phyloP scores from a whole-genome alignment of 1,284 basidiomycete species.

The Ustilago lituana region DNA sequence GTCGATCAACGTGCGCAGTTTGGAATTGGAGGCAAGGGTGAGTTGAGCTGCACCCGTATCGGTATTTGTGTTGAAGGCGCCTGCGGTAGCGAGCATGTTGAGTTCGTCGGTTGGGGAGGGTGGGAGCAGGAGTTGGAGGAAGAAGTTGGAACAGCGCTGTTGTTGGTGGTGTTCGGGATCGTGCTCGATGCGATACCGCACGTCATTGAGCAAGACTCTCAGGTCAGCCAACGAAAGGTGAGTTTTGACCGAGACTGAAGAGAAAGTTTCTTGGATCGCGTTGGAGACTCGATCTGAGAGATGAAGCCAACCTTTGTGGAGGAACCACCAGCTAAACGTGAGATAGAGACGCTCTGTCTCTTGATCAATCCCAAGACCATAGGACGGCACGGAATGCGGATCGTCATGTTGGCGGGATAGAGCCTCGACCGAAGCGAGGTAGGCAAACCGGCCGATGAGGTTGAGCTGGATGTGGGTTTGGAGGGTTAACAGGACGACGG shows the following conservation, averaged over 20 bases:
- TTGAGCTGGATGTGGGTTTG: constrained; percentile 85
- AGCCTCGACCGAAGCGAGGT: constrained; percentile 77
- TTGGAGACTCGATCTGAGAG: constrained; percentile 77
- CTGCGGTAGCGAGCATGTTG: constrained; percentile 59
- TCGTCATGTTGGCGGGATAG: constrained; percentile 48
- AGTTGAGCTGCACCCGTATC: constrained; percentile 11
- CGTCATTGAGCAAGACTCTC: constrained; percentile 64
- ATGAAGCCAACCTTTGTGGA: constrained; percentile 87
- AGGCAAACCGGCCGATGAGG: constrained; percentile 82
- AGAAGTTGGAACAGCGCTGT: constrained; percentile 35
- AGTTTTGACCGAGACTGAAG: constrained; percentile 78
- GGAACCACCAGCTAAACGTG: constrained; percentile 87
- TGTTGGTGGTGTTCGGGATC: constrained; percentile 9
- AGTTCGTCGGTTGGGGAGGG: constrained; percentile 50
- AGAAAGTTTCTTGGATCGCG: constrained; percentile 80
- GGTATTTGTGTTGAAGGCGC: constrained; percentile 41
- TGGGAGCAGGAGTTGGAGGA: constrained; percentile 58
- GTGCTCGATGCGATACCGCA: constrained; percentile 35
- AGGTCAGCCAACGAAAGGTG: constrained; percentile 77
- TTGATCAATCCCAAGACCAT: constrained; percentile 60
- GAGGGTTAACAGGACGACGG: constrained; percentile 80
- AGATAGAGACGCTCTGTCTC: constrained; percentile 81
- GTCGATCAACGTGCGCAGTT: constrained; percentile 75
- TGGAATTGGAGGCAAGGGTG: constrained; percentile 68
- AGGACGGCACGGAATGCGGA: background rate